Evolutionary conservation across 1,284 basidiomycete species (phyloP).

Genomic region (Cutaneotrichosporon mucoides): DNA sequence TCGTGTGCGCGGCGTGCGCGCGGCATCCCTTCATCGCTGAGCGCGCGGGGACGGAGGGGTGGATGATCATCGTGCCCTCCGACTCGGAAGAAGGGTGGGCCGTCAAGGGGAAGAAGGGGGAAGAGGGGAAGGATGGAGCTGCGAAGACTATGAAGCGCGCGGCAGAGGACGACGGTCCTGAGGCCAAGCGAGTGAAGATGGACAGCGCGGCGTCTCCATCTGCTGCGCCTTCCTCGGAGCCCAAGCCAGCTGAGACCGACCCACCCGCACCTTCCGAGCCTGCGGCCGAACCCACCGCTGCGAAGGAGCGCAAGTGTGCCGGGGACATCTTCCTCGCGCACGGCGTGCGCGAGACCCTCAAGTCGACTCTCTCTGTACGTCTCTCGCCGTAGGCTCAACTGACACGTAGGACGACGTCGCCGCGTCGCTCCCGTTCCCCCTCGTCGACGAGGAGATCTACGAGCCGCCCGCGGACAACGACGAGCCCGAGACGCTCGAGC

Average conservation of each 20-base stretch:
- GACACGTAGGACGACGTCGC: background rate
- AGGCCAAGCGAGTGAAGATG: slow-evolving; percentile 3
- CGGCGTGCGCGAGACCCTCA: slow-evolving; percentile 32
- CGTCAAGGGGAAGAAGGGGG: slow-evolving; percentile 22
- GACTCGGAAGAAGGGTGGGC: slow-evolving; percentile 12
- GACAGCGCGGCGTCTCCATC: background rate
- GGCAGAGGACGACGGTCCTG: slow-evolving; percentile 4
- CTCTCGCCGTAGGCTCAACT: background rate
- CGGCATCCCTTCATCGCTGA: slow-evolving; percentile 9
- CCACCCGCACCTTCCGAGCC: too few relatives aligned
- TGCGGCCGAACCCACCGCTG: too few relatives aligned
- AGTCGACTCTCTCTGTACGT: slow-evolving; percentile 14
- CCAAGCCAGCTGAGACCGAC: background rate
- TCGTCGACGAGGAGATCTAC: slow-evolving; percentile 45
- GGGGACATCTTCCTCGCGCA: slow-evolving; percentile 45
- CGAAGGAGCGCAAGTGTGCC: slow-evolving; percentile 20
- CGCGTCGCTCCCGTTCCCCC: slow-evolving; percentile 32
- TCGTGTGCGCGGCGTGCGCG: slow-evolving; percentile 41
- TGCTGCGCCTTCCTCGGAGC: background rate
- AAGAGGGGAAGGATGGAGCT: background rate
- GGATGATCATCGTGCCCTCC: slow-evolving; percentile 43
- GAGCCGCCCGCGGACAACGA: slow-evolving; percentile 42
- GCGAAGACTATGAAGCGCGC: slow-evolving; percentile 6
- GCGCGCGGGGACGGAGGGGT: slow-evolving; percentile 39
- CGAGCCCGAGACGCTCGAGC: slow-evolving; percentile 40